Evolutionary conservation across 352 stramenopile genomes (phyloP), one percentile per base, ranked within the genome.

Genomic region (Globisporangium megalacanthum): DNA sequence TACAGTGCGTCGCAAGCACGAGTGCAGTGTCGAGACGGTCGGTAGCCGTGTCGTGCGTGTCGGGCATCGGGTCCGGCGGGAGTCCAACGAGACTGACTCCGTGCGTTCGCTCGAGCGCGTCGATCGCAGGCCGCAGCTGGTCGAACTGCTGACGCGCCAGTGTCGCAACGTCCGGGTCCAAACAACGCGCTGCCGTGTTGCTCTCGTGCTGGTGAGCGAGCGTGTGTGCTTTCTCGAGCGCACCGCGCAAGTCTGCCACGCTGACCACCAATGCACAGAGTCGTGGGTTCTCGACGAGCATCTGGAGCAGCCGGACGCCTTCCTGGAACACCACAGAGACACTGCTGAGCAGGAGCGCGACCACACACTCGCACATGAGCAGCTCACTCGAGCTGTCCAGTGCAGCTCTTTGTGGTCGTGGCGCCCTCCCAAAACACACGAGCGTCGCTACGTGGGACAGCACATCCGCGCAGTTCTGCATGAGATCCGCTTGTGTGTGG

Each of bases 241-340:
- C 76, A 11, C 82, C 82, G 45, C 77, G 72, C 4, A 92, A 64
- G 51, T 92, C 77, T n/a, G 59, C 59, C 1, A 83, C 54, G 3
- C 19, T 33, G 0, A 68, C 35, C 4, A 89, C 37, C 45, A 75
- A 53, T 4, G 36, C 4, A 39, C 51, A 66, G 48, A 63, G 71
- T n/a, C 29, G 25, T 20, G 54, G 41, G 42, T 52, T 62, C 47
- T 89, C 75, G 7, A 86, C 63, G 35, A 89, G 57, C 58, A 87
- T 71, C 58, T 92, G 77, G 31, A 92, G 39, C 60, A 92, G 56
- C 1, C 77, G 77, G 9, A 83, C 55, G 10, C 57, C 68, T 20
- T 89, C 82, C 36, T 77, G 63, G 57, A 81, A 80, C 39, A 75
- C 82, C n/a, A 79, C 25, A 0, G 76, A 73, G 3, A 83, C 58